phyloP scores from a whole-genome alignment of 176 grass and related monocot species.

The Carex littledalei region DNA sequence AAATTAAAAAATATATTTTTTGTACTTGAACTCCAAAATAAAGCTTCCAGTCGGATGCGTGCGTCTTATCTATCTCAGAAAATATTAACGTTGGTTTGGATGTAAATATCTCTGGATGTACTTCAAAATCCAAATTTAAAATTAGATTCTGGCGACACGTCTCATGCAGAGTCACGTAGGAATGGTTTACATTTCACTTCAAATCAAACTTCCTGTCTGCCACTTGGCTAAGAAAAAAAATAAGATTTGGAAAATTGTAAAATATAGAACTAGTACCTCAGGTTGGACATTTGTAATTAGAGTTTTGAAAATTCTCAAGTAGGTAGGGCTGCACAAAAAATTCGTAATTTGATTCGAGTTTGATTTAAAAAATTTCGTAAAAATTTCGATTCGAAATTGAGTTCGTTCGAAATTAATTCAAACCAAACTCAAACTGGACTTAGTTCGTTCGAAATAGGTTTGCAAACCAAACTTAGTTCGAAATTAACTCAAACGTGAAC shows the following conservation, averaged over 20 bases:
- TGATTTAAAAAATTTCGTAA: too few species aligned
- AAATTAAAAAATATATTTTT: background rate
- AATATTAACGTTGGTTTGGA: background rate
- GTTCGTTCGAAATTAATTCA: too few species aligned
- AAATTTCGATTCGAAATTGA: too few species aligned
- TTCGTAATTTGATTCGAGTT: too few species aligned
- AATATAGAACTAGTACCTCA: background rate
- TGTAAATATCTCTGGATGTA: constrained; percentile 8
- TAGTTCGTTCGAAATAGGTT: too few species aligned
- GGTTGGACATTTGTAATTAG: background rate
- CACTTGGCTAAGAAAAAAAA: background rate
- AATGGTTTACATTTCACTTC: background rate
- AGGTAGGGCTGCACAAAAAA: too few species aligned
- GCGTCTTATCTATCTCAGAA: background rate
- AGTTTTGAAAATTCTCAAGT: background rate
- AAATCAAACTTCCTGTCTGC: constrained; percentile 3
- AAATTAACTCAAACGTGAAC: too few species aligned
- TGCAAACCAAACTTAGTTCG: too few species aligned
- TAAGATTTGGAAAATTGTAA: background rate
- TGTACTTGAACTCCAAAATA: background rate
- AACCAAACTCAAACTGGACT: too few species aligned
- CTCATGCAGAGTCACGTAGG: background rate
- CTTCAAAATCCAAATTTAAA: background rate
- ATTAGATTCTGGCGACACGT: constrained; percentile 3
- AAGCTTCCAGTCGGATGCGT: background rate